Evolutionary conservation across 1,284 basidiomycete genomes (phyloP).

Genomic region (Naganishia liquefaciens): DNA sequence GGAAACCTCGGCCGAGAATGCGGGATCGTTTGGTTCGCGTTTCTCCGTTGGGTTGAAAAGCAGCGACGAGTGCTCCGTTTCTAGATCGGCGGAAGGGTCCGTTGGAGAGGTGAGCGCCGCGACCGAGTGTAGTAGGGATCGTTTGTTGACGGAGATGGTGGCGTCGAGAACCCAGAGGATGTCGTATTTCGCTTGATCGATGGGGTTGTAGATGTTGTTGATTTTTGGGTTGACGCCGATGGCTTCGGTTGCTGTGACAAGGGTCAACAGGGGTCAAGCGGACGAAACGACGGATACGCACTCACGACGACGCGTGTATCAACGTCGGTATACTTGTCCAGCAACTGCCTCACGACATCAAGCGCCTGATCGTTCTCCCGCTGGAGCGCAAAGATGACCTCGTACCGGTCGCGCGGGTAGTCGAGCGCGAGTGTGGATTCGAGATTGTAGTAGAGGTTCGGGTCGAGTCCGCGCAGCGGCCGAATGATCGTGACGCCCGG

Average conservation of each 20-base stretch:
- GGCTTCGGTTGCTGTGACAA: slow-evolving; percentile 63
- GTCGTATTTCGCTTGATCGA: slow-evolving; percentile 76
- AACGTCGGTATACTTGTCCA: slow-evolving; percentile 69
- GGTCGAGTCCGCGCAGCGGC: slow-evolving; percentile 87
- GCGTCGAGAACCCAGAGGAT: slow-evolving; percentile 97
- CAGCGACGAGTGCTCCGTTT: slow-evolving; percentile 12
- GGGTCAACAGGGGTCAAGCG: background rate
- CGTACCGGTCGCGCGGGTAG: slow-evolving; percentile 71
- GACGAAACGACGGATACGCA: slow-evolving; percentile 52
- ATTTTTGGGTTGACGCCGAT: slow-evolving; percentile 96
- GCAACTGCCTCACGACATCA: slow-evolving; percentile 70
- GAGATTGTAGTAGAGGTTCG: slow-evolving; percentile 88
- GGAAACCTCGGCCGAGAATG: slow-evolving; percentile 38
- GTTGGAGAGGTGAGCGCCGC: slow-evolving; percentile 62
- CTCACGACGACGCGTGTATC: slow-evolving; percentile 73
- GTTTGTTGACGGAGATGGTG: slow-evolving; percentile 75
- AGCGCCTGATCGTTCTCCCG: slow-evolving; percentile 80
- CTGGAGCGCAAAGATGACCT: slow-evolving; percentile 83
- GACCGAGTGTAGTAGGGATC: slow-evolving; percentile 83
- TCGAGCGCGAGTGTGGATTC: slow-evolving; percentile 86
- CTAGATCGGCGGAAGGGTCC: slow-evolving; percentile 1
- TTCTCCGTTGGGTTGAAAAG: slow-evolving; percentile 11
- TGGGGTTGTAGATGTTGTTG: slow-evolving; percentile 89
- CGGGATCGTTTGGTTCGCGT: slow-evolving; percentile 38
- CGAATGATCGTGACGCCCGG: slow-evolving; percentile 89